Evolutionary conservation across 2,329 filamentous ascomycete species (phyloP).

Genomic region (Stromatinia cepivora): DNA sequence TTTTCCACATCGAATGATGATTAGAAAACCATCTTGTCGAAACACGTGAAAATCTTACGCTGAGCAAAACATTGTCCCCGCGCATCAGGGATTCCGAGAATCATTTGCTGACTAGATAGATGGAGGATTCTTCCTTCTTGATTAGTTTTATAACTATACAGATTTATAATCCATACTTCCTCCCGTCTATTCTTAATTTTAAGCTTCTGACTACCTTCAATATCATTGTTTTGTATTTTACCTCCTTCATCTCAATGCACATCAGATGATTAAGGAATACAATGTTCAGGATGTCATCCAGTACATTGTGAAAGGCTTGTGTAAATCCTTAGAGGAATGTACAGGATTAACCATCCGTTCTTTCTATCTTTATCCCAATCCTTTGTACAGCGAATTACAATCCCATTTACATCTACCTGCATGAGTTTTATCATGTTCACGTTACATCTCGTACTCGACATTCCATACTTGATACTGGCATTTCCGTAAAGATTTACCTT

Average conservation of each 20-base stretch:
- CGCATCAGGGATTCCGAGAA: background rate
- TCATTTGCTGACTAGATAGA: slow-evolving; percentile 4
- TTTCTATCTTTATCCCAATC: background rate
- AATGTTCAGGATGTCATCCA: background rate
- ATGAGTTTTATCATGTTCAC: background rate
- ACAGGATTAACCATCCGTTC: background rate
- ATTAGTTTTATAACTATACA: background rate
- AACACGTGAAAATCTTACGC: background rate
- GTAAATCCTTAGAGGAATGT: background rate
- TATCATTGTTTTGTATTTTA: background rate
- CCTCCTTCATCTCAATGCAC: background rate
- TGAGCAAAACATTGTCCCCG: background rate
- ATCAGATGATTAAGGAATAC: background rate
- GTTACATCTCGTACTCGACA: background rate
- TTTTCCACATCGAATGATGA: background rate
- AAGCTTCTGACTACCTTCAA: background rate
- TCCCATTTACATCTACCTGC: background rate
- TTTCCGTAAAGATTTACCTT: background rate
- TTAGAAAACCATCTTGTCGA: background rate
- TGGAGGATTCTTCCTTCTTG: background rate
- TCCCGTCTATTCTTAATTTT: slow-evolving; percentile 9
- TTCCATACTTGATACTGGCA: background rate
- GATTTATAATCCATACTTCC: background rate
- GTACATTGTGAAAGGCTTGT: background rate
- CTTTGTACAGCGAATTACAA: background rate